A percentile compares a stretch with the other conserved stretches of the same genome.
Evolutionary conservation across 352 stramenopile genomes (phyloP).

Genomic region (Phytophthora rubi): DNA sequence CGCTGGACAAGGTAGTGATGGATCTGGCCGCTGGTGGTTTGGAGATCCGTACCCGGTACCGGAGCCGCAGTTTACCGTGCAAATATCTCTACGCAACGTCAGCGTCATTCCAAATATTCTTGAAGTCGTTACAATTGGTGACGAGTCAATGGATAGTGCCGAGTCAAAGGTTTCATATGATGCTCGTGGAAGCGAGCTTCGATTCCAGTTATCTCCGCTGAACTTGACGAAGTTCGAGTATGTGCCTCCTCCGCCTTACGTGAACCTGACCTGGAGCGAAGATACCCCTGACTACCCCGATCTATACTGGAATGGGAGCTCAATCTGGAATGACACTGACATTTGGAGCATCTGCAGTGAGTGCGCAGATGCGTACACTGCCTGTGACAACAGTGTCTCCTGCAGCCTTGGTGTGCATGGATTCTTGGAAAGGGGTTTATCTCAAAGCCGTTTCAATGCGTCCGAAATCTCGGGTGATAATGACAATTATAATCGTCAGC

Average conservation of each 20-base stretch:
- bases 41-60: conserved; percentile 26
- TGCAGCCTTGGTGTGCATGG: conserved; percentile 46
- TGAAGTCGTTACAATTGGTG: conserved; percentile 9
- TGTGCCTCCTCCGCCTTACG: conserved; percentile 35
- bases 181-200: conserved; percentile 13
- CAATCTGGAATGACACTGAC: conserved; percentile 1
- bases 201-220: conserved; percentile 32
- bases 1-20: conserved; percentile 9
- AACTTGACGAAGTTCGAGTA: conserved; percentile 51
- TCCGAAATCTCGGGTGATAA: conserved; percentile 8
- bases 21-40: conserved; percentile 14
- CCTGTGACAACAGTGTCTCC: conserved; percentile 40
- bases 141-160: conserved; percentile 3
- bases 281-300: conserved; percentile 24
- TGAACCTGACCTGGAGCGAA: conserved; percentile 47
- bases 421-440: conserved; percentile 35
- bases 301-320: conserved; percentile 13
- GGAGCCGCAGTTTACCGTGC: conserved; percentile 31
- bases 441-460: conserved; percentile 10
- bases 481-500: not conserved
- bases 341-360: conserved; percentile 26
- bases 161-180: conserved; percentile 11
- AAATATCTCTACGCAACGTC: conserved; percentile 45
- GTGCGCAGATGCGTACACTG: conserved; percentile 21
- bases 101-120: conserved; percentile 33